These are phyloP conservation scores for Phyllosticta capitalensis DNA, from an alignment of 2,329 filamentous ascomycete genomes.

Conservation along the genomic window DNA sequence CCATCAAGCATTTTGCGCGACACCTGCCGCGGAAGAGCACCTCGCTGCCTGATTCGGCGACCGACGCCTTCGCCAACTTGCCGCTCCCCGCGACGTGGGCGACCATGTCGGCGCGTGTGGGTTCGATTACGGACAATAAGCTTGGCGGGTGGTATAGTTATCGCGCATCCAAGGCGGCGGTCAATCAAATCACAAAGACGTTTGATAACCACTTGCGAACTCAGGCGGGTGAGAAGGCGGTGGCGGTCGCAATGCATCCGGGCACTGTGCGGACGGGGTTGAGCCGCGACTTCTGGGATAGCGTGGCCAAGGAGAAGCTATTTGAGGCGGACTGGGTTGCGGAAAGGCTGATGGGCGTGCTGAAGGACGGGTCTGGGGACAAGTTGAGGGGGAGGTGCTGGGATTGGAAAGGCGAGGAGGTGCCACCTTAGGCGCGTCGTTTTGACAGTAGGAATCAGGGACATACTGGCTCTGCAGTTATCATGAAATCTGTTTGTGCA, in stretches of 20 bases:
- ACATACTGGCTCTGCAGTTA: neutral
- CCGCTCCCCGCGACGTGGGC: slow-evolving; percentile 54
- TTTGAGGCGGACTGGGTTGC: slow-evolving; percentile 59
- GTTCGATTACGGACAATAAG: slow-evolving; percentile 61
- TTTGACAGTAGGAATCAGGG: too few relatives aligned
- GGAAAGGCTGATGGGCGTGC: slow-evolving; percentile 52
- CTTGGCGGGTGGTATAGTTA: slow-evolving; percentile 78
- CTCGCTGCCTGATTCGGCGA: slow-evolving; percentile 17
- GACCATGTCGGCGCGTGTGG: slow-evolving; percentile 71
- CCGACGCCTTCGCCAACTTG: slow-evolving; percentile 19
- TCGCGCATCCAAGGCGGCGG: slow-evolving; percentile 63
- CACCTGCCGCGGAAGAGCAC: slow-evolving; percentile 56
- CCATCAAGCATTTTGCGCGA: slow-evolving; percentile 64
- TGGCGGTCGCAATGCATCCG: slow-evolving; percentile 65
- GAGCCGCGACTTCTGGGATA: slow-evolving; percentile 62
- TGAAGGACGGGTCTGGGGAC: slow-evolving; percentile 47
- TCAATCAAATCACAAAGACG: slow-evolving; percentile 61
- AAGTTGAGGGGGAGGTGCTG: slow-evolving; percentile 34
- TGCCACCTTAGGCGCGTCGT: slow-evolving; percentile 21
- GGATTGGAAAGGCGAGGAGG: slow-evolving; percentile 32
- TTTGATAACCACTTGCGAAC: slow-evolving; percentile 58
- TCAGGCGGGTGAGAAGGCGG: slow-evolving; percentile 50
- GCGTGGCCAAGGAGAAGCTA: slow-evolving; percentile 51
- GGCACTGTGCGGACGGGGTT: slow-evolving; percentile 71
- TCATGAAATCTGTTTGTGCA: neutral